These are phyloP conservation scores for Trifolium repens DNA, from an alignment of 306 rosid species.

Conservation along the genomic window DNA sequence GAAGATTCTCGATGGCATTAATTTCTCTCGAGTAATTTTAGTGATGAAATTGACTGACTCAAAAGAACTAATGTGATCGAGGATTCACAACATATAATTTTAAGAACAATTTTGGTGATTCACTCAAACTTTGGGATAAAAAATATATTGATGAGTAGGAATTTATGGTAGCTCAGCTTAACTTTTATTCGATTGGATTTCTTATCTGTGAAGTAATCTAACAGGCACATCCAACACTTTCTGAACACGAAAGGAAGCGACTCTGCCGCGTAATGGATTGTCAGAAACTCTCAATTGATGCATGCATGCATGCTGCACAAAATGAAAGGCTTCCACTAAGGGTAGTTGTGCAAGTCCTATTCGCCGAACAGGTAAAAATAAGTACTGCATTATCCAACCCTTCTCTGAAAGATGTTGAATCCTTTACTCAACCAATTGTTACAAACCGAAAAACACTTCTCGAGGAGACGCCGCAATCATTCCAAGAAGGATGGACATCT, in stretches of 20 bases:
- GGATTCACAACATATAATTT: neutral
- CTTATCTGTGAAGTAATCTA: constrained; percentile 23
- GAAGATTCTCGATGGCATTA: neutral
- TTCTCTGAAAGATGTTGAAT: constrained; percentile 68
- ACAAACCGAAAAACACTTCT: constrained; percentile 79
- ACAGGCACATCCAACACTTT: constrained; percentile 94
- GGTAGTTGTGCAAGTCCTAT: constrained; percentile 94
- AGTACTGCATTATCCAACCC: constrained; percentile 75
- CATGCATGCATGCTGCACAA: constrained; percentile 98
- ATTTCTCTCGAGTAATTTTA: neutral
- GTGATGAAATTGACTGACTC: neutral
- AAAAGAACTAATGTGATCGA: neutral
- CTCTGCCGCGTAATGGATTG: constrained; percentile 98
- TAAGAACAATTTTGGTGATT: neutral
- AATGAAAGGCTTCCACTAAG: constrained; percentile 96
- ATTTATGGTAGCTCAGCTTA: neutral
- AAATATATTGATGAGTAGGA: neutral
- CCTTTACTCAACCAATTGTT: constrained; percentile 70
- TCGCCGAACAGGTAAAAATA: constrained; percentile 91
- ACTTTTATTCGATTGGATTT: constrained; percentile 13
- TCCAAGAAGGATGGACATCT: constrained; percentile 96
- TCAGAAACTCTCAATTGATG: constrained; percentile 96
- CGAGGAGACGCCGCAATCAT: constrained; percentile 92
- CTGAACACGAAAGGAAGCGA: constrained; percentile 96
- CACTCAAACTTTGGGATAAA: neutral